Base-by-base conservation (phyloP, 495 filamentous ascomycete species). In the Poronia punctata region DNA sequence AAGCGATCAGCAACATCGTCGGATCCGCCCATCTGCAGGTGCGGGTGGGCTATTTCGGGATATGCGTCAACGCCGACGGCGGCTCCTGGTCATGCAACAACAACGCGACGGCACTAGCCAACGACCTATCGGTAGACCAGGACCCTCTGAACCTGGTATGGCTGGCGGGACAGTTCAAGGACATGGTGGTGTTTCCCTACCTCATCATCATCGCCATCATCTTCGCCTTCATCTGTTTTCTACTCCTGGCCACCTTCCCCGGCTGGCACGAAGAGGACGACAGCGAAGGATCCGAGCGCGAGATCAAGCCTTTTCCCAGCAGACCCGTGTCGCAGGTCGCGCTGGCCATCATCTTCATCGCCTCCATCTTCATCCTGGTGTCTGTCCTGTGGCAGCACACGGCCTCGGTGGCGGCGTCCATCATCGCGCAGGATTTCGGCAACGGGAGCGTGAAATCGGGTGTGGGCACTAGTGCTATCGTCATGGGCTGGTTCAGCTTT, bases 401-500 rank as follows among this genome's bases (percentile, higher is more conserved):
- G 12, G 90, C 90, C 0, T 94, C 88, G 0, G 89, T 97, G 0
- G 90, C 88, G 5, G 90, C 90, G 10, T 84, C 85, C 42, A 87
- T 89, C 30, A 86, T 96, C 43, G 88, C 87, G 0, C 88, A 95
- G 61, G 88, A 95, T 54, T 73, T 97, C 49, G 90, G 84, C n/a
- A 97, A 97, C 62, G 90, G 90, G 12, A 88, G 82, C 51, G 85
- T 97, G 11, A 71, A 77, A 61, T 84, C 82, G 37, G 90, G 90
- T 10, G 88, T 97, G 26, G 90, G 90, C 2, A 84, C 84, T 4
- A 84, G 80, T 3, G 90, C 90, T 7, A 97, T 97, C 86, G 84
- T 96, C 20, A 72, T 97, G 52, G 90, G 90, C 18, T 97, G 90
- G 90, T 96, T 97, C 61, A 84, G 87, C 10, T 97, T 97, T 54